phyloP scores from a whole-genome alignment of 768 basidiomycete species.

The Tricholoma saponaceum region DNA sequence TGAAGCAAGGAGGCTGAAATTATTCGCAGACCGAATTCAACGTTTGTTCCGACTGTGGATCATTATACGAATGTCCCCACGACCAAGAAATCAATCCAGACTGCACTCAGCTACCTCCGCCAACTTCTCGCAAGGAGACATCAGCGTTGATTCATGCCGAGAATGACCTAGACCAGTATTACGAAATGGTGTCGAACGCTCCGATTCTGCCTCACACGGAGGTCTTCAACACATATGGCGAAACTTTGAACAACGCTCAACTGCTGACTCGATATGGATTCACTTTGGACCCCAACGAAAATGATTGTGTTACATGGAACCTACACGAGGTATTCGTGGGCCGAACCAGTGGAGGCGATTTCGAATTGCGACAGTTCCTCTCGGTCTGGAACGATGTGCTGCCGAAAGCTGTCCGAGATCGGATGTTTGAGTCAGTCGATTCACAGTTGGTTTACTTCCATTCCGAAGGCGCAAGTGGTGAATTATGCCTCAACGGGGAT shows the following conservation, averaged over 20 bases:
- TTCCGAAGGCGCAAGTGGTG: conserved; percentile 1
- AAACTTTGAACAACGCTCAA: conserved; percentile 57
- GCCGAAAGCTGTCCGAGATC: not conserved
- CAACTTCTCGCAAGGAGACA: not conserved
- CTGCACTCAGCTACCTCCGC: conserved; percentile 3
- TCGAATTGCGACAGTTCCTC: conserved; percentile 1
- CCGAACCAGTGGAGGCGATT: conserved; percentile 2
- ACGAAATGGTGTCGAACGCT: conserved; percentile 66
- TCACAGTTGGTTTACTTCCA: conserved; percentile 16
- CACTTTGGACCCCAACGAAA: conserved; percentile 65
- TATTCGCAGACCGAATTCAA: conserved; percentile 58
- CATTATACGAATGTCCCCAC: conserved; percentile 63
- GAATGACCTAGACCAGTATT: conserved; percentile 32
- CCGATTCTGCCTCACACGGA: conserved; percentile 48
- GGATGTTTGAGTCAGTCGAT: conserved; percentile 12
- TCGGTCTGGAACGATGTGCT: conserved; percentile 8
- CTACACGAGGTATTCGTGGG: conserved; percentile 23
- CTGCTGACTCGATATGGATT: conserved; percentile 74
- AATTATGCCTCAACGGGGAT: conserved; percentile 43
- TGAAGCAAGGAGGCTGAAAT: not conserved
- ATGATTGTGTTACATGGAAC: conserved; percentile 51
- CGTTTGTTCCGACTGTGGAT: conserved; percentile 73
- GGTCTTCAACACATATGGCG: conserved; percentile 79
- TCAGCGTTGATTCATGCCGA: not conserved
- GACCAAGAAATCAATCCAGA: conserved; percentile 36